A percentile compares a stretch with the other conserved stretches of the same genome.
Conservation (phyloP, 169 alveolate genomes). For the Plasmodium billcollinsi region DNA sequence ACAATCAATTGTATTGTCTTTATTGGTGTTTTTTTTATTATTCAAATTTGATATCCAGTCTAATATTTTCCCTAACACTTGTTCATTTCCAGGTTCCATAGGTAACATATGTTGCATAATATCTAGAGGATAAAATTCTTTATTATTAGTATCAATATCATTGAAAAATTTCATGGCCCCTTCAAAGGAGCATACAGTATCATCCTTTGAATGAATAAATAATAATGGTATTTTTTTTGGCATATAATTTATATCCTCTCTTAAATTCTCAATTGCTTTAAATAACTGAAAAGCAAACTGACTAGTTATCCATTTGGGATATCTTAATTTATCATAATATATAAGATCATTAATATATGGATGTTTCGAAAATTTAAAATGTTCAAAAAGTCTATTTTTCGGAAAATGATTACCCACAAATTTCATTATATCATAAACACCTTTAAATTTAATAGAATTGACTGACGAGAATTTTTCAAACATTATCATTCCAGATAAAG, state of each 20-base stretch:
- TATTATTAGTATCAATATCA: background rate
- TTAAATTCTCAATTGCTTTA: background rate
- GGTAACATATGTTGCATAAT: background rate
- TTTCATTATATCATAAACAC: background rate
- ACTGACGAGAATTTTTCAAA: background rate
- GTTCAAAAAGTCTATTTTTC: background rate
- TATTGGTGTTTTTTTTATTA: no score
- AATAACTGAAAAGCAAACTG: background rate
- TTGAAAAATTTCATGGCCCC: background rate
- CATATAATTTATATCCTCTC: background rate
- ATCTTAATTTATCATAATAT: background rate
- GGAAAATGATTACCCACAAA: background rate
- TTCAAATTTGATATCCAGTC: background rate
- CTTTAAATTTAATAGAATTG: background rate
- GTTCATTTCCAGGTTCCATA: constrained; percentile 1
- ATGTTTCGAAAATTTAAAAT: background rate
- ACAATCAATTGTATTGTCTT: no score
- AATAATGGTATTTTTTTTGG: background rate
- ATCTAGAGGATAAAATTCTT: background rate
- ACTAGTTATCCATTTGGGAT: background rate
- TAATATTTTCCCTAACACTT: background rate
- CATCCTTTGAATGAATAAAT: background rate
- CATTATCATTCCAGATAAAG: constrained; percentile 13
- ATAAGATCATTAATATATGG: constrained; percentile 7
- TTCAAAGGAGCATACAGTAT: background rate